A percentile compares a stretch with the other conserved stretches of the same genome.
Conservation (phyloP, 257 asterid species). For the Henckelia pumila region DNA sequence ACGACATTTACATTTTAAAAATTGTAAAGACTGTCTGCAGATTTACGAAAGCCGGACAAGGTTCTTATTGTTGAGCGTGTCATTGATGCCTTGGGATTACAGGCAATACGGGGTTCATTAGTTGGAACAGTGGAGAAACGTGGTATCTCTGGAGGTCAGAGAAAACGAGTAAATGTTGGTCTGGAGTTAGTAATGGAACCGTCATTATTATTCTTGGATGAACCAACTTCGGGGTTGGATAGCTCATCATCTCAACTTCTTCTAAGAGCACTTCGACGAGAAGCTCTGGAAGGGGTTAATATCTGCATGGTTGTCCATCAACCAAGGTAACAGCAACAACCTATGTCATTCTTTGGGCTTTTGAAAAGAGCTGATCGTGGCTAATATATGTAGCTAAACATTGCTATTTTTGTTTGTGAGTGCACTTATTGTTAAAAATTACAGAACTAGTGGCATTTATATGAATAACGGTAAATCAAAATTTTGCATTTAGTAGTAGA, state of each 20-base stretch:
- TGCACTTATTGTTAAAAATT: background rate
- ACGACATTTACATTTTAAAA: constrained; percentile 34
- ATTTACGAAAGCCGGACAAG: constrained; percentile 55
- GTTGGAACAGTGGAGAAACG: constrained; percentile 66
- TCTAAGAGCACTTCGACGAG: constrained; percentile 57
- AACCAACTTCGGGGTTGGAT: constrained; percentile 65
- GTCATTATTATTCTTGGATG: constrained; percentile 56
- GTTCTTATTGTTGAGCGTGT: constrained; percentile 62
- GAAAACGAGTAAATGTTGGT: constrained; percentile 67
- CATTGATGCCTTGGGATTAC: constrained; percentile 57
- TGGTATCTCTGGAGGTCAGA: constrained; percentile 68
- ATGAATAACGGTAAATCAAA: background rate
- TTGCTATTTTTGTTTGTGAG: background rate
- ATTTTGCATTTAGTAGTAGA: too few species aligned
- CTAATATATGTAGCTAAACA: background rate
- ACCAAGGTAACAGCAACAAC: constrained; percentile 43
- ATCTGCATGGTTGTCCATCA: constrained; percentile 65
- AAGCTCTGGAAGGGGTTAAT: constrained; percentile 61
- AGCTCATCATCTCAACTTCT: constrained; percentile 63
- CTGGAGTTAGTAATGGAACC: constrained; percentile 66
- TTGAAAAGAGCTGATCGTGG: background rate
- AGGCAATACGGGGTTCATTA: constrained; percentile 49
- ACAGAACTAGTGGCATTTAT: background rate
- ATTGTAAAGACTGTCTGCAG: constrained; percentile 57
- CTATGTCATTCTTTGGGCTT: background rate